Evolutionary conservation across 305 asterid species (phyloP).

Genomic region (Plantago coronopus): DNA sequence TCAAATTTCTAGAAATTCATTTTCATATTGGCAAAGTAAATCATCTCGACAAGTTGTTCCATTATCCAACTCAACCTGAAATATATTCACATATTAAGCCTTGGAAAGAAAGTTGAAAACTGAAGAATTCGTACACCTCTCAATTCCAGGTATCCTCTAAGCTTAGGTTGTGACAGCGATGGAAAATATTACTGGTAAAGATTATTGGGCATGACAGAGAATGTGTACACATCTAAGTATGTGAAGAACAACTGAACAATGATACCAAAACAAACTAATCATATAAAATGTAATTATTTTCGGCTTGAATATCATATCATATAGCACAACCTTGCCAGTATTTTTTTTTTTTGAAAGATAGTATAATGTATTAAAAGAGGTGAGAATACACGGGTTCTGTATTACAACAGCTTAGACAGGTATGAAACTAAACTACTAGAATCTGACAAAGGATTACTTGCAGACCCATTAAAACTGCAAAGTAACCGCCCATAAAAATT

Average conservation of each 20-base stretch:
- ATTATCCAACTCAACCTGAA: slow-evolving; percentile 7
- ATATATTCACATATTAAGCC: slow-evolving; percentile 12
- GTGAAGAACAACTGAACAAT: slow-evolving; percentile 2
- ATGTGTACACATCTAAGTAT: not conserved
- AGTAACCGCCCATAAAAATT: too few relatives aligned
- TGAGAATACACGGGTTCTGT: too few relatives aligned
- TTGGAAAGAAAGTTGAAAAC: not conserved
- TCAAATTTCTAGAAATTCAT: slow-evolving; percentile 18
- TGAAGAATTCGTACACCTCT: not conserved
- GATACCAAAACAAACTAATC: slow-evolving; percentile 7
- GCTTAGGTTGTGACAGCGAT: not conserved
- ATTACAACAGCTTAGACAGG: too few relatives aligned
- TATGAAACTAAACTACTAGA: too few relatives aligned
- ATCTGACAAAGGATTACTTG: too few relatives aligned
- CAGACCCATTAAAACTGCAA: too few relatives aligned
- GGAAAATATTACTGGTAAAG: not conserved
- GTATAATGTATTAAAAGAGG: too few relatives aligned
- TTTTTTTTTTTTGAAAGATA: too few relatives aligned
- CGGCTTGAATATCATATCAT: slow-evolving; percentile 8
- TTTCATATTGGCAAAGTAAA: slow-evolving; percentile 17
- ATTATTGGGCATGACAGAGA: slow-evolving; percentile 1
- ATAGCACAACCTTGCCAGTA: not conserved
- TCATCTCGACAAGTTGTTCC: slow-evolving; percentile 7
- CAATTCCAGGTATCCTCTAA: not conserved
- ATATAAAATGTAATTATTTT: slow-evolving; percentile 6